phyloP scores from a whole-genome alignment of 441 rosid genomes.

The Populus hybrid region DNA sequence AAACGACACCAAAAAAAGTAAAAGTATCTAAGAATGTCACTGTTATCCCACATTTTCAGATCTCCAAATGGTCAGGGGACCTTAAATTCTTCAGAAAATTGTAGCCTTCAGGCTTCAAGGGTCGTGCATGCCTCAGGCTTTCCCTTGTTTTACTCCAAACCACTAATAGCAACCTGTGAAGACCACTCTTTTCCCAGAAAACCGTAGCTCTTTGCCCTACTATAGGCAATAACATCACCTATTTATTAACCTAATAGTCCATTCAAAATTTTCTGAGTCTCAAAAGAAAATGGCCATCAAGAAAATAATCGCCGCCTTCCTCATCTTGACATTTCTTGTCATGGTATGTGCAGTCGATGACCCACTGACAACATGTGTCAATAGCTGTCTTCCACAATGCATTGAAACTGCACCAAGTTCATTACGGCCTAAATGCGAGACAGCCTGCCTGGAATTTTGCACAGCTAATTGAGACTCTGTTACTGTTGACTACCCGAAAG shows the following conservation, averaged over 20 bases:
- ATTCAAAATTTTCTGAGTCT: neutral
- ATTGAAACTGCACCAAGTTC: neutral
- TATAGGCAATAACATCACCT: neutral
- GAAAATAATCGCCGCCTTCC: neutral
- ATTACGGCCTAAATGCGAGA: neutral
- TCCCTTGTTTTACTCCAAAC: neutral
- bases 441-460: neutral
- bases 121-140: neutral
- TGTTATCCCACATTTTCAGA: neutral
- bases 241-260: neutral
- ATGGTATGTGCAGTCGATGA: neutral
- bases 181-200: neutral
- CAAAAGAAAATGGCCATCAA: slow-evolving; percentile 1
- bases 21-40: neutral
- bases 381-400: neutral
- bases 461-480: neutral
- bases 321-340: neutral
- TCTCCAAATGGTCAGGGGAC: neutral
- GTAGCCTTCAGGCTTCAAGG: neutral
- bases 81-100: neutral
- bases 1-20: neutral
- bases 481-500: neutral
- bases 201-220: neutral
- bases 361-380: neutral
- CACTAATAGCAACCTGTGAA: neutral